Evolutionary conservation across 2,329 filamentous ascomycete genomes (phyloP), one percentile per base, ranked within the genome.

Genomic region (Phaeosphaeria sp.): DNA sequence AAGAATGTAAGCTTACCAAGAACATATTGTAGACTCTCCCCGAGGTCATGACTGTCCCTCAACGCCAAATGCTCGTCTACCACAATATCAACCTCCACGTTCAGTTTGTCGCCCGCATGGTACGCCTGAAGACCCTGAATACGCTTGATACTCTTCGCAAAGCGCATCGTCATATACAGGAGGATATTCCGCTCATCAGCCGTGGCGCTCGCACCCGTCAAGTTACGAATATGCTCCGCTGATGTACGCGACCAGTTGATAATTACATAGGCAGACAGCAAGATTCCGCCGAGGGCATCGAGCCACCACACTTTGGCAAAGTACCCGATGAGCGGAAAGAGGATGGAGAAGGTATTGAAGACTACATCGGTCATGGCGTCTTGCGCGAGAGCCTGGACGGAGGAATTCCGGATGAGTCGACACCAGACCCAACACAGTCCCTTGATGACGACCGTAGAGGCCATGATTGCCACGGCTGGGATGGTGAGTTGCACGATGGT

Each of bases 81-180:
- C 33, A 96, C 90, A 63, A 95, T 90, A 74, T 96, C 92, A 11
- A 94, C 91, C 69, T 90, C 87, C 23, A 94, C 90, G 63, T 92
- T 93, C 56, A 95, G 83, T 80, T 93, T 93, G 75, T 95, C 92
- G 23, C 92, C 92, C 0, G 89, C 88, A 70, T 96, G 92, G 73
- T 95, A 96, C 1, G 92, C 92, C 65, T 93, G 89, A 55, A 95
- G 80, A 30, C 92, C 92, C 73, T 95, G 92, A 59, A 96, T 95
- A 73, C 92, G 89, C 71, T 87, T 88, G 72, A 97, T 96, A 13
- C 90, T 90, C 65, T 90, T 92, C 46, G 93, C 93, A 73, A 97
- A 97, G 20, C 93, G 90, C 90, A 97, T 96, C 1, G 93, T 95
- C 66, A 96, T 85, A 78, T 97, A 97, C 0, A 97, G 83, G 21